Conservation (phyloP, 768 basidiomycete genomes). For the Kwoniella sp. region DNA sequence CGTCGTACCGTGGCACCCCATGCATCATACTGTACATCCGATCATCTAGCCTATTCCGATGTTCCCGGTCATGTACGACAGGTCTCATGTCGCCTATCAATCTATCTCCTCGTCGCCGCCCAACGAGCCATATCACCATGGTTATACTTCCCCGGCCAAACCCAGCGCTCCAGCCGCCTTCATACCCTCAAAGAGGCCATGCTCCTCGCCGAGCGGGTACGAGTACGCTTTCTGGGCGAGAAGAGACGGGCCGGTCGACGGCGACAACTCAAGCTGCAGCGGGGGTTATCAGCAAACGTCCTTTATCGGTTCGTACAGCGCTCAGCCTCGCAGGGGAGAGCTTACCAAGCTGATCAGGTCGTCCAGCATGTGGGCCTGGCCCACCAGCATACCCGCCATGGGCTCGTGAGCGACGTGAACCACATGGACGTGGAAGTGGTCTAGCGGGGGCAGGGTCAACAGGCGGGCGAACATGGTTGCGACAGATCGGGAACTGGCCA, state of each 20-base stretch:
- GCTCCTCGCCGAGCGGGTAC: slow-evolving; percentile 77
- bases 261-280: slow-evolving; percentile 61
- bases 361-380: slow-evolving; percentile 88
- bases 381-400: slow-evolving; percentile 68
- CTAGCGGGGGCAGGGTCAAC: slow-evolving; percentile 52
- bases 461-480: background rate
- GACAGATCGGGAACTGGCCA: background rate
- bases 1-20: too few species aligned
- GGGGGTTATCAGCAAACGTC: too few species aligned
- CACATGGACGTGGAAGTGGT: slow-evolving; percentile 92
- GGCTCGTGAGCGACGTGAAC: slow-evolving; percentile 70
- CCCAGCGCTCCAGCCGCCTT: slow-evolving; percentile 5
- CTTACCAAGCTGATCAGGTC: slow-evolving; percentile 79
- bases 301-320: too few species aligned
- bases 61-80: too few species aligned
- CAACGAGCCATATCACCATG: too few species aligned
- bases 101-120: background rate
- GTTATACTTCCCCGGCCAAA: too few species aligned
- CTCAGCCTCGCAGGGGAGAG: too few species aligned
- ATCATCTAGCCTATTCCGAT: too few species aligned
- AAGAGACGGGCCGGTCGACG: slow-evolving; percentile 54
- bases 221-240: slow-evolving; percentile 71
- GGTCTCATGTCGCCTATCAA: background rate
- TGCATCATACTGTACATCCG: too few species aligned
- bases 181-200: slow-evolving; percentile 58